Base-by-base conservation (phyloP, 177 flowering plant species). In the Vitis hybrid region DNA sequence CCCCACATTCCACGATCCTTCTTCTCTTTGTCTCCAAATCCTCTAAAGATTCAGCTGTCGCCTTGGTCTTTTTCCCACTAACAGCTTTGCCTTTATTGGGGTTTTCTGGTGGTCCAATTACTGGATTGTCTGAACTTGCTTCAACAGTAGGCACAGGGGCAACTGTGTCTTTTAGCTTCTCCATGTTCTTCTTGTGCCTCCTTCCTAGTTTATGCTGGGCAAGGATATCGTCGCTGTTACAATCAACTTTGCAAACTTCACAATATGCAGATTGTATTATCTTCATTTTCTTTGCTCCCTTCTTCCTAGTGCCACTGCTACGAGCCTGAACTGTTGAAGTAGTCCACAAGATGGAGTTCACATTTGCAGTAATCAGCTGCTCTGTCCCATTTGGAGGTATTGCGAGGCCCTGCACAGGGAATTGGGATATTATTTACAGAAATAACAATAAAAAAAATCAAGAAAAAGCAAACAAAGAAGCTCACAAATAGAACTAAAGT, bases 1-100 rank as follows among this genome's bases (percentile, higher is more conserved):
- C 86, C 51, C 92, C 90, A 41, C 84, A 76, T 73, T 81, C 85
- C 79, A 90, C 10, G 46, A 90, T 69, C 76, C 80, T 90, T 74
- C 73, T 72, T 51, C 68, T 80, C 76, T 90, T 90, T 7, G 77
- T 79, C 69, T 88, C 90, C 74, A 88, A 64, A 71, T 84, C 84
- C 60, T 80, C 81, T n/a, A 2, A 58, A 58, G 73, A 15, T 8
- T 72, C 63, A 4, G 78, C 72, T 56, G 72, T 78, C 69, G 77
- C 83, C 70, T 69, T 84, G 63, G 18, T 71, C 32, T 69, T 71
- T 32, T 54, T 41, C 51, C 10, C 52, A 27, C 24, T 46, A 2
- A 46, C 63, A 35, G 62, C 8, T 61, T 74, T 72, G 53, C 61
- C 48, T 53, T 70, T 73, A 14, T 9, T 56, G 4, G 71, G 71